These are phyloP conservation scores for Plasmopara muralis DNA, from an alignment of 352 stramenopile genomes.

Conservation along the genomic window DNA sequence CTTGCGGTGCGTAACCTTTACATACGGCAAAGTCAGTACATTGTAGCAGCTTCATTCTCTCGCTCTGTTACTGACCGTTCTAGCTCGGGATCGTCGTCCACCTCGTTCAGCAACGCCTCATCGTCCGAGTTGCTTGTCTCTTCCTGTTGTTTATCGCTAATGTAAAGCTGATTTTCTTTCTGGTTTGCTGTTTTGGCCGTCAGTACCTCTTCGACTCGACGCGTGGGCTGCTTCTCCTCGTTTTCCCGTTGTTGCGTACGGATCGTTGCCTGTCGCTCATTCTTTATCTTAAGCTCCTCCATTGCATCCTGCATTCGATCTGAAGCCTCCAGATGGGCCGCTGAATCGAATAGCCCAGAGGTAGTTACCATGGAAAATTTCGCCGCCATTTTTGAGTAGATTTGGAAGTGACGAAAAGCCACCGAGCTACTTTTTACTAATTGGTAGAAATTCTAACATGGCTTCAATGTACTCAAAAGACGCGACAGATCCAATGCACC, in stretches of 20 bases:
- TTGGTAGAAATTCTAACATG: not conserved
- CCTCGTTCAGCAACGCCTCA: conserved; percentile 51
- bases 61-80: conserved; percentile 32
- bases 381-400: conserved; percentile 41
- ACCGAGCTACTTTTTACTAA: not conserved
- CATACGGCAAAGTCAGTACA: conserved; percentile 5
- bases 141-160: conserved; percentile 18
- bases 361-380: conserved; percentile 81
- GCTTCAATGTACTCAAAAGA: not conserved
- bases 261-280: conserved; percentile 35
- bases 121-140: conserved; percentile 44
- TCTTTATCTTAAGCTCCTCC: conserved; percentile 63
- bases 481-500: no score
- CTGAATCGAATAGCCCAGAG: conserved; percentile 63
- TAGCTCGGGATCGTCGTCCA: conserved; percentile 79
- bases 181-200: conserved; percentile 22
- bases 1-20: conserved; percentile 74
- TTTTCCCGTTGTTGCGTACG: conserved; percentile 23
- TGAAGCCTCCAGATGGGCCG: conserved; percentile 58
- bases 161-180: conserved; percentile 23
- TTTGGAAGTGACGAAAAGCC: conserved; percentile 3
- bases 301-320: conserved; percentile 70
- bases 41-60: conserved; percentile 1
- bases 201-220: conserved; percentile 22
- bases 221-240: conserved; percentile 18